Base-by-base conservation (phyloP, 2,329 filamentous ascomycete species). In the Epichloe amarillans region DNA sequence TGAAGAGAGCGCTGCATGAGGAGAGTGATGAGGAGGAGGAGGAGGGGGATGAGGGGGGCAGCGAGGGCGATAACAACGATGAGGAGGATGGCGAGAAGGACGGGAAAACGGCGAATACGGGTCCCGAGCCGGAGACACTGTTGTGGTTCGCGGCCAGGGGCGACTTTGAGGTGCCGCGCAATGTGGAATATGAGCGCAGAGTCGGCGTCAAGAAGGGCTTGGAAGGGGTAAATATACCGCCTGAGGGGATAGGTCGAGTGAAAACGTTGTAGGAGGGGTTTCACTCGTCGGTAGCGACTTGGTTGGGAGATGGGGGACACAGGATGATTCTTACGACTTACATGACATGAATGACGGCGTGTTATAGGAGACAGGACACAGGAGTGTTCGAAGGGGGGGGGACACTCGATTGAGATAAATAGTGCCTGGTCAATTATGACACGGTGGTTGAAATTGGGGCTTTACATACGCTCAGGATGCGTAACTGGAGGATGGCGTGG, bases 1-100 rank as follows among this genome's bases (percentile, higher is more conserved):
- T 93, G 61, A 75, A 66, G 61, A 74, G 78, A 57, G 72, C 66
- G 3, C 59, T 80, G 12, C 73, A 75, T 46, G 72, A 75, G 21
- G 71, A 74, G 1, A 69, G 71, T 0, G 76, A 77, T 2, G 80
- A 82, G 1, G 79, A 82, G 0, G 73, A 77, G 0, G 80, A 80
- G 0, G 77, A 78, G 0, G 77, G 77, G 0, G 76, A 75, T 0
- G 76, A 21, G 21, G 21, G 5, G 21, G 21, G 21, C n/a, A n/a
- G 75, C 0, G 75, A 75, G 47, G 56, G 51, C 11, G 55, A 45
- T 3, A 55, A 52, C 3, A 50, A 47, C 5, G 56, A 52, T 19
- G 55, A 65, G 0, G 68, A 69, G 4, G 52, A 59, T 1, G 54
- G 55, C 14, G 52, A 49, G 38, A 58, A 48, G 53, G 48, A 23